Base-by-base conservation (phyloP, 148 eudicot genomes). In the Hydrangea macrophylla region DNA sequence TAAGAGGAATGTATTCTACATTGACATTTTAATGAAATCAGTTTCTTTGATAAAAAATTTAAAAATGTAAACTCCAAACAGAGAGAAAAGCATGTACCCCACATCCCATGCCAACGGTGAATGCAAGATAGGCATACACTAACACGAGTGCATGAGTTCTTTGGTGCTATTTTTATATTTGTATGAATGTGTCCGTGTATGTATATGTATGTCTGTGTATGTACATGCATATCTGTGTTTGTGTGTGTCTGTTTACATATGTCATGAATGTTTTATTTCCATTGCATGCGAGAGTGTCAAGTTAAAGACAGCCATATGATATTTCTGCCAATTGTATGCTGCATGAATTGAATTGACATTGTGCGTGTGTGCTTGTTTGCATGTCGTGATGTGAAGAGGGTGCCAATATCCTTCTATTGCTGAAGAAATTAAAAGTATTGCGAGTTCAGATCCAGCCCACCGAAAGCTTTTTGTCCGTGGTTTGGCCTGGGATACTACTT, bases 381-480 rank as follows among this genome's bases (percentile, higher is more conserved):
- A 87, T 87, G 92, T 81, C 82, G 79, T 78, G 80, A 80, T 83
- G 42, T 82, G 84, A 78, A 84, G 92, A 55, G 89, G 88, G 61
- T 84, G 79, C 77, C 81, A 87, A 75, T 82, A 82, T 80, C 78
- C 89, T 84, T 75, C 79, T 64, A 82, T 87, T 80, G 92, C 87
- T 57, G 89, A 80, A 84, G 89, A 84, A 81, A 87, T 87, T 70
- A 74, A 65, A 81, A 75, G 82, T 82, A 48, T 83, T 77, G 92
- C 89, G 51, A 83, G 85, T 81, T 76, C 87, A 55, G 92, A 87
- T 77, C 89, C 89, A 65, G 92, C 76, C 71, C 88, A 85, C 71
- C 81, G 89, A 83, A 87, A 85, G 92, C 92, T 87, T 69, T 87
- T 85, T 79, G 89, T 87, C 73, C 89, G 92, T 78, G 92, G 92